A percentile compares a stretch with the other conserved stretches of the same genome.
phyloP scores from a whole-genome alignment of 2,329 filamentous ascomycete species.

The Emydomyces testavorans region DNA sequence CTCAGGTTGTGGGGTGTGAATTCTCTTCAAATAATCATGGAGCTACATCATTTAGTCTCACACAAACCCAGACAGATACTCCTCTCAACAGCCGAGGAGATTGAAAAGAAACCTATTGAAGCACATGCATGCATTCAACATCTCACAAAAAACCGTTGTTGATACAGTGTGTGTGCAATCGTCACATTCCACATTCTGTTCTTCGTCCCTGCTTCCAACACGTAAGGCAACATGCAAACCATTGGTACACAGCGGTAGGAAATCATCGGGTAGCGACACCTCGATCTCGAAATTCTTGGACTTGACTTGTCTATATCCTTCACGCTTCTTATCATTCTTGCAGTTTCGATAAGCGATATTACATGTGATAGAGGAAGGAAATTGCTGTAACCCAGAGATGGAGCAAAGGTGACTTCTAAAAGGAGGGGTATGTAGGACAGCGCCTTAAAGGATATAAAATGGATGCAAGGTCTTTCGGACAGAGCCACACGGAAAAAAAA shows the following conservation, averaged over 20 bases:
- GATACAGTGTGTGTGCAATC: not conserved
- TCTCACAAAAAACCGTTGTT: constrained; percentile 8
- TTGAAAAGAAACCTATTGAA: not conserved
- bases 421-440: no score
- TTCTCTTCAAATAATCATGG: no score
- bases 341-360: not conserved
- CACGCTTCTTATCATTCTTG: not conserved
- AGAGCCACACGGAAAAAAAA: no score
- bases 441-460: no score
- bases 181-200: not conserved
- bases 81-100: constrained; percentile 1
- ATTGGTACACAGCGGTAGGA: constrained; percentile 1
- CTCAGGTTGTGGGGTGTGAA: no score
- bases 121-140: not conserved
- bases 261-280: constrained; percentile 1
- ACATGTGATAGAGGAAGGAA: not conserved
- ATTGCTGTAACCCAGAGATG: no score
- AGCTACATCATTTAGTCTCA: no score
- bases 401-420: no score
- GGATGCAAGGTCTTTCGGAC: no score
- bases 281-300: not conserved
- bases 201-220: not conserved
- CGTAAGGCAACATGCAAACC: not conserved
- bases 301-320: not conserved
- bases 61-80: no score